phyloP scores from a whole-genome alignment of 257 asterid genomes.

The Capsicum rhomboideum region DNA sequence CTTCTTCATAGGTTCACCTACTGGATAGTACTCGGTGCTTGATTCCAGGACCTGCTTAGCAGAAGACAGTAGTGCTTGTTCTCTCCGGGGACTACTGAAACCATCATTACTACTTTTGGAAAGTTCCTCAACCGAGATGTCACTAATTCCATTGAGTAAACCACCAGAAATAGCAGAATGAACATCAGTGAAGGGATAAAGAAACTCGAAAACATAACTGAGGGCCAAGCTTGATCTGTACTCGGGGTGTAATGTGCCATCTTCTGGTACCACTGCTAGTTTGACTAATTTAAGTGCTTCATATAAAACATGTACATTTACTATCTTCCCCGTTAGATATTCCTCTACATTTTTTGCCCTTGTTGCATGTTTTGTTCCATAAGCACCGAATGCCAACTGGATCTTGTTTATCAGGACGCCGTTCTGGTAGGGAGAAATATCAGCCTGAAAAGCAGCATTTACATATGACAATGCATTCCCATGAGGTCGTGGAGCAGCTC shows the following conservation, averaged over 20 bases:
- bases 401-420: conserved; percentile 28
- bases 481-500: conserved; percentile 59
- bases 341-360: conserved; percentile 48
- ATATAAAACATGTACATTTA: conserved; percentile 19
- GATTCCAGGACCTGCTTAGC: conserved; percentile 46
- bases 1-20: conserved; percentile 56
- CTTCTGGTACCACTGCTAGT: conserved; percentile 39
- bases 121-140: conserved; percentile 7
- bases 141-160: conserved; percentile 7
- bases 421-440: conserved; percentile 19
- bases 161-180: conserved; percentile 2
- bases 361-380: conserved; percentile 40
- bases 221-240: conserved; percentile 57
- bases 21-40: conserved; percentile 48
- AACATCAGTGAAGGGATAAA: conserved; percentile 15
- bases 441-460: conserved; percentile 58
- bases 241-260: conserved; percentile 41
- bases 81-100: conserved; percentile 5
- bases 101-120: conserved; percentile 1
- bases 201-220: conserved; percentile 48
- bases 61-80: conserved; percentile 30
- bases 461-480: conserved; percentile 65
- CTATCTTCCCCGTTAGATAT: conserved; percentile 26
- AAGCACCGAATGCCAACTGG: conserved; percentile 50
- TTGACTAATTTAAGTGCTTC: conserved; percentile 42